Conservation (phyloP, 129 eudicot genomes). For the Logfia minima region DNA sequence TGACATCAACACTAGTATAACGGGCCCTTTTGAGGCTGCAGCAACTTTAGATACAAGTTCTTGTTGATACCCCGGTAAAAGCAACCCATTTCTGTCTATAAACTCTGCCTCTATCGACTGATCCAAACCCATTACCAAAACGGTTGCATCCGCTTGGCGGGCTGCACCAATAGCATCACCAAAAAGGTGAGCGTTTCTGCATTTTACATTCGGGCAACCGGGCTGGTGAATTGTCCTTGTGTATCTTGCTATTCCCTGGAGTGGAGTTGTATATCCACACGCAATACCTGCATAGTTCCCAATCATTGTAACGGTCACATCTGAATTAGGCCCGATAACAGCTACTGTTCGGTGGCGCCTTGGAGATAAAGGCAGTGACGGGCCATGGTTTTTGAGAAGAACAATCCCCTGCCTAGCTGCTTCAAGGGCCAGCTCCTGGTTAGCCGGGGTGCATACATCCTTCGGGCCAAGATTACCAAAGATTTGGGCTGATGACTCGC, state of each 20-base stretch:
- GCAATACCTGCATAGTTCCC: constrained; percentile 96
- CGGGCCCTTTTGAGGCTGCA: constrained; percentile 62
- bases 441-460: constrained; percentile 72
- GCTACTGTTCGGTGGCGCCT: constrained; percentile 64
- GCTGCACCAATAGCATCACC: constrained; percentile 68
- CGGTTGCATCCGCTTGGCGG: constrained; percentile 67
- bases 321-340: constrained; percentile 86
- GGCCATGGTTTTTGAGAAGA: constrained; percentile 66
- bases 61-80: constrained; percentile 69
- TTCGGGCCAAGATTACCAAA: constrained; percentile 71
- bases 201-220: constrained; percentile 65
- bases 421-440: constrained; percentile 74
- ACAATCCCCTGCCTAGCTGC: constrained; percentile 96
- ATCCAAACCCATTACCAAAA: constrained; percentile 74
- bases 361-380: constrained; percentile 68
- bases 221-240: constrained; percentile 49
- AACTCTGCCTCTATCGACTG: constrained; percentile 83
- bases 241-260: constrained; percentile 71
- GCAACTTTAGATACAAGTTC: constrained; percentile 75
- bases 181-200: constrained; percentile 45
- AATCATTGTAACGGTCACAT: constrained; percentile 79
- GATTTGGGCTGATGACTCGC: constrained; percentile 59
- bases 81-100: constrained; percentile 60
- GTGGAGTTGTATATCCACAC: constrained; percentile 72
- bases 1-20: constrained; percentile 60